A percentile compares a stretch with the other conserved stretches of the same genome.
These are phyloP conservation scores for Botrytis medusae DNA, from an alignment of 2,329 filamentous ascomycete genomes.

Conservation along the genomic window DNA sequence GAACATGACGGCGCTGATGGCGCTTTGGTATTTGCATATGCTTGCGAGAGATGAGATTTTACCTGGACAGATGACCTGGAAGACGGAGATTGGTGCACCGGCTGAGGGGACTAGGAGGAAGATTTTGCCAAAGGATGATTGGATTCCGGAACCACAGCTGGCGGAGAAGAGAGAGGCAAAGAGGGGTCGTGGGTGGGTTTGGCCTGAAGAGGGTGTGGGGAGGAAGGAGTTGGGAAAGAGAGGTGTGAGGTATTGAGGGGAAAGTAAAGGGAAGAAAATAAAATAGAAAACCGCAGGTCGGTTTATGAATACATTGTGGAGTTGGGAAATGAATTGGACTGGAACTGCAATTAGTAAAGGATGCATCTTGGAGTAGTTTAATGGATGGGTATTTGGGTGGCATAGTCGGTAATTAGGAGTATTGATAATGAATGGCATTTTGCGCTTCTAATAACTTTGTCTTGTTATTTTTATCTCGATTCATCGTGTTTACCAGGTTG, in stretches of 20 bases:
- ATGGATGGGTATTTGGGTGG: background rate
- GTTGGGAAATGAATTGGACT: background rate
- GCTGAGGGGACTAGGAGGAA: slow-evolving; percentile 71
- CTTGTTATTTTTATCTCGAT: background rate
- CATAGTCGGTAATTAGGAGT: background rate
- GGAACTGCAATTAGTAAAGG: background rate
- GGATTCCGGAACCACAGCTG: slow-evolving; percentile 73
- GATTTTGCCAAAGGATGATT: slow-evolving; percentile 66
- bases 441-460: background rate
- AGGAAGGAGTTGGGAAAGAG: slow-evolving; percentile 70
- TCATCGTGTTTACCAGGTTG: no score
- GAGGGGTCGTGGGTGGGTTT: slow-evolving; percentile 70
- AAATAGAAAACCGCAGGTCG: background rate
- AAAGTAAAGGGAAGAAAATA: background rate
- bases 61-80: slow-evolving; percentile 62
- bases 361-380: background rate
- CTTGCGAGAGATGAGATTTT: slow-evolving; percentile 62
- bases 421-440: background rate
- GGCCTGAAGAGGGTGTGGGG: slow-evolving; percentile 71
- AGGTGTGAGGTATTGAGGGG: slow-evolving; percentile 54
- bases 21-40: slow-evolving; percentile 76
- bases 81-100: slow-evolving; percentile 70
- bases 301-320: background rate
- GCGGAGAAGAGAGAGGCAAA: slow-evolving; percentile 77
- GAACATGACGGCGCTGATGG: slow-evolving; percentile 71